These are phyloP conservation scores for Diplotaxis tenuifolia DNA, from an alignment of 345 rosid species.

Conservation along the genomic window DNA sequence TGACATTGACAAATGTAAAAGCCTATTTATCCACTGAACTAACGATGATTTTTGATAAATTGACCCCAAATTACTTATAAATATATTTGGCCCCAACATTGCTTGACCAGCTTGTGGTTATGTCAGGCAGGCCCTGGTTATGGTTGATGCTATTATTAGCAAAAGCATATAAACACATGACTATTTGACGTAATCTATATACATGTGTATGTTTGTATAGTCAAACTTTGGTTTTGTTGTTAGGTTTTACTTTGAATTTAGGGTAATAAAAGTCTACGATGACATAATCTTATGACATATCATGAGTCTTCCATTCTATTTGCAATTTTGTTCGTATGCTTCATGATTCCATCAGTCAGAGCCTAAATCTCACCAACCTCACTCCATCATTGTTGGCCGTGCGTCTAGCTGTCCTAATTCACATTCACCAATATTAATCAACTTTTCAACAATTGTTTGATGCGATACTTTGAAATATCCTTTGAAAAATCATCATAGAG, in stretches of 20 bases:
- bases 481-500: background rate
- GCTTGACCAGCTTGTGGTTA: no score
- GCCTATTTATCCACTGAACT: no score
- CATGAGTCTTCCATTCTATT: background rate
- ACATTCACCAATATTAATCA: constrained; percentile 1
- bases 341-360: constrained; percentile 4
- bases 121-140: no score
- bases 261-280: constrained; percentile 14
- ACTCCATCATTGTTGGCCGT: constrained; percentile 31
- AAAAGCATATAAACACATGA: background rate
- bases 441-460: background rate
- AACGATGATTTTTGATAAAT: no score
- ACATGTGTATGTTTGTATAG: constrained; percentile 6
- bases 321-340: background rate
- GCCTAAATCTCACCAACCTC: constrained; percentile 22
- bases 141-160: constrained; percentile 1
- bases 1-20: no score
- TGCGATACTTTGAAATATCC: background rate
- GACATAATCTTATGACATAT: constrained; percentile 21
- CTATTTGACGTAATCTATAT: background rate
- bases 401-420: constrained; percentile 7
- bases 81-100: no score
- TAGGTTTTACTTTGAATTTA: constrained; percentile 14
- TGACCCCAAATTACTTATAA: no score
- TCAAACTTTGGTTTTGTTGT: constrained; percentile 23